Conservation (phyloP, 768 basidiomycete species). For the Serpula lacrymans region DNA sequence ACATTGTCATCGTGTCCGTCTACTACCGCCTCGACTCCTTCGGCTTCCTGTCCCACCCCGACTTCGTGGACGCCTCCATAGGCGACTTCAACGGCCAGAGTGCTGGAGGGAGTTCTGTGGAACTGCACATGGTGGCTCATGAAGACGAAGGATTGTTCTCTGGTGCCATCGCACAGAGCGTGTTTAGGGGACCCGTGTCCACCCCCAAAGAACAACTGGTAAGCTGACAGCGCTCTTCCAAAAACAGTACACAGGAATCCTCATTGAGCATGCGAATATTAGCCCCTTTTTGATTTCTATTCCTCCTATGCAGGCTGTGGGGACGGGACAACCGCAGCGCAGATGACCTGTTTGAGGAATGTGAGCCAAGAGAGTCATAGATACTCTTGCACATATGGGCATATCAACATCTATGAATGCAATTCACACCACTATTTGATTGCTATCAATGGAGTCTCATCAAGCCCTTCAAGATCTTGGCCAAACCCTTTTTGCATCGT, state of each 20-base stretch:
- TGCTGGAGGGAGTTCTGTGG: too few species aligned
- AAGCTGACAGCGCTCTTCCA: slow-evolving; percentile 8
- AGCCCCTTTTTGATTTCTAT: slow-evolving; percentile 55
- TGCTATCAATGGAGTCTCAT: slow-evolving; percentile 21
- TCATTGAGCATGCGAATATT: neutral
- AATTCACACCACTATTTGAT: slow-evolving; percentile 19
- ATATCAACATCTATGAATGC: slow-evolving; percentile 24
- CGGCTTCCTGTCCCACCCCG: too few species aligned
- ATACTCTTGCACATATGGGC: slow-evolving; percentile 27
- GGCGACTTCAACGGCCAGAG: too few species aligned
- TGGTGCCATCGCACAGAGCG: slow-evolving; percentile 62
- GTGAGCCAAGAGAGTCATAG: slow-evolving; percentile 33
- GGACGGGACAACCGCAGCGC: slow-evolving; percentile 26
- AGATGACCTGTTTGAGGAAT: slow-evolving; percentile 46
- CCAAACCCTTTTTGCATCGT: slow-evolving; percentile 18
- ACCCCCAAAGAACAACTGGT: slow-evolving; percentile 52
- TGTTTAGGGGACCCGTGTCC: slow-evolving; percentile 50
- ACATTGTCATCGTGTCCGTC: slow-evolving; percentile 61
- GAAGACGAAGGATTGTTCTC: too few species aligned
- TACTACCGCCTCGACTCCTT: too few species aligned
- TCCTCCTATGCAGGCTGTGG: slow-evolving; percentile 49
- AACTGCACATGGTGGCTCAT: too few species aligned
- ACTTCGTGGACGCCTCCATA: too few species aligned
- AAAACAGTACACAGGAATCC: slow-evolving; percentile 1
- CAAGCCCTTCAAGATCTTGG: slow-evolving; percentile 16